Conservation (phyloP, 768 basidiomycete species). For the Boletus barrowsii region DNA sequence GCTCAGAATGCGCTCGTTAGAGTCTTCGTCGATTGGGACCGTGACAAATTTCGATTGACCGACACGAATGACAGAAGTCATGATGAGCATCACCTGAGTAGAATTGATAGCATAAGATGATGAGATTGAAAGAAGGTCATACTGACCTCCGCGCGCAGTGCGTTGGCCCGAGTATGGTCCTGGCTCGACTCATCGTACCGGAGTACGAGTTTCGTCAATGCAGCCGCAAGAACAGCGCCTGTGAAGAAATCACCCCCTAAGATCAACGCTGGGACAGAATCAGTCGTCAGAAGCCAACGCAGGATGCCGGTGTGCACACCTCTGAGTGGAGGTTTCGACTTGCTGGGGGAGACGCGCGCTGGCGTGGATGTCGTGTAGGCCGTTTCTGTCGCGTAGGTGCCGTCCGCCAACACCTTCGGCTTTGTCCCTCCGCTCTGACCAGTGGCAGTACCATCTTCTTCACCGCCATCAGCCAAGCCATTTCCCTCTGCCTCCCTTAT, state of each 20-base stretch:
- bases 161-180: conserved; percentile 60
- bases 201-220: conserved; percentile 88
- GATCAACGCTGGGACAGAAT: conserved; percentile 59
- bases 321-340: conserved; percentile 89
- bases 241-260: conserved; percentile 98
- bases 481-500: conserved; percentile 68
- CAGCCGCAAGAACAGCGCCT: conserved; percentile 82
- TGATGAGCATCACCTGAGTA: conserved; percentile 87
- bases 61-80: conserved; percentile 95
- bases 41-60: conserved; percentile 95
- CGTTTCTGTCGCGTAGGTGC: conserved; percentile 97
- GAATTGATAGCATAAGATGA: not conserved
- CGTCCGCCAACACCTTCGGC: conserved; percentile 87
- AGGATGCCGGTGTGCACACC: conserved; percentile 39
- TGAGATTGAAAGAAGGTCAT: not conserved
- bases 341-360: conserved; percentile 74
- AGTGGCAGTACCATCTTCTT: conserved; percentile 38
- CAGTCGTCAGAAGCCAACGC: not conserved
- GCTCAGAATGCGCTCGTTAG: conserved; percentile 91
- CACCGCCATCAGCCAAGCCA: conserved; percentile 43
- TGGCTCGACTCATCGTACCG: conserved; percentile 53
- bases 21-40: conserved; percentile 97
- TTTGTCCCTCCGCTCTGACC: conserved; percentile 46
- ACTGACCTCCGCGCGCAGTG: conserved; percentile 78
- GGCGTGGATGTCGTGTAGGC: conserved; percentile 68